These are phyloP conservation scores for Cladosporium colombiae DNA, from an alignment of 2,329 filamentous ascomycete species.

Conservation along the genomic window DNA sequence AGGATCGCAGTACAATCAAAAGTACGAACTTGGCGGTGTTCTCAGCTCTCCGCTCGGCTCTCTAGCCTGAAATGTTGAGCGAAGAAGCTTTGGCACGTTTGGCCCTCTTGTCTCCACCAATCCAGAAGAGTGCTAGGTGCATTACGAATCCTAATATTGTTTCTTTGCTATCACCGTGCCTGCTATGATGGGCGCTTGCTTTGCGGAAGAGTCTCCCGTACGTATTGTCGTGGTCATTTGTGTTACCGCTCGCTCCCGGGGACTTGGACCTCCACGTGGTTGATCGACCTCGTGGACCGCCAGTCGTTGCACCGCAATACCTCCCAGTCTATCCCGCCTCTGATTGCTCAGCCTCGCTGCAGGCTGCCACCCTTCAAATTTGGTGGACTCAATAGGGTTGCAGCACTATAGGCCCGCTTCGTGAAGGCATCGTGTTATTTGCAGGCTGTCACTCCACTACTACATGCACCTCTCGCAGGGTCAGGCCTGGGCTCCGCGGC, in stretches of 20 bases:
- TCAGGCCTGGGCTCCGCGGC: slow-evolving; percentile 7
- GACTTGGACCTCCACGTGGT: not conserved
- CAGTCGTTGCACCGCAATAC: not conserved
- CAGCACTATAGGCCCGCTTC: slow-evolving; percentile 11
- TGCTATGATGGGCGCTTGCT: not conserved
- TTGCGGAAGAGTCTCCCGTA: not conserved
- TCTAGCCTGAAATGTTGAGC: not conserved
- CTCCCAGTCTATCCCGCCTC: not conserved
- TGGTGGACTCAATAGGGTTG: not conserved
- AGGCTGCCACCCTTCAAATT: not conserved
- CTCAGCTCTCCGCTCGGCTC: not conserved
- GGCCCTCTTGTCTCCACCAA: not conserved
- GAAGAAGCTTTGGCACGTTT: not conserved
- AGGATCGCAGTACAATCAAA: not conserved
- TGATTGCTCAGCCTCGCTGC: slow-evolving; percentile 12
- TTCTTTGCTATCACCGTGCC: not conserved
- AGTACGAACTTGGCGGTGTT: not conserved
- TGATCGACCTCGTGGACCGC: not conserved
- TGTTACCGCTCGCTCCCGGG: not conserved
- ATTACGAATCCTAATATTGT: not conserved
- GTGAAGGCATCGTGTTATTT: not conserved
- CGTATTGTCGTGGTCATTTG: not conserved
- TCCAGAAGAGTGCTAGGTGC: not conserved
- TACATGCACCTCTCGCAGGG: slow-evolving; percentile 6
- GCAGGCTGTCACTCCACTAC: slow-evolving; percentile 1